A percentile compares a stretch with the other conserved stretches of the same genome.
Evolutionary conservation across 805 yeast species (phyloP).

Genomic region (Yueomyces sp.): DNA sequence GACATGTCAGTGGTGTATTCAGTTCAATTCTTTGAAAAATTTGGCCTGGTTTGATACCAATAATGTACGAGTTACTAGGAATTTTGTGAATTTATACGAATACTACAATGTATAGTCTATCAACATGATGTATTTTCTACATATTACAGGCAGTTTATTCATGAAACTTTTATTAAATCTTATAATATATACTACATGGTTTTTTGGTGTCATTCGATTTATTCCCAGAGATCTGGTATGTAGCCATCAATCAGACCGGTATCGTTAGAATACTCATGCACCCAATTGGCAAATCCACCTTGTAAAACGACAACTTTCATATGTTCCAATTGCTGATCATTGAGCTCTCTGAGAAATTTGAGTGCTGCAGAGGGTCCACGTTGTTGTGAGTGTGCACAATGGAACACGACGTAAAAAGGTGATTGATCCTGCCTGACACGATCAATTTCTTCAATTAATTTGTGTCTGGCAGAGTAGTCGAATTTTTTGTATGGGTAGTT

Average conservation of each 20-base stretch:
- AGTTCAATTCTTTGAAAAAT: too few species aligned
- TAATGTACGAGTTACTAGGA: too few species aligned
- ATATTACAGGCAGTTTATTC: too few species aligned
- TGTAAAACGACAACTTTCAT: slow-evolving; percentile 54
- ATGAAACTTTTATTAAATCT: too few species aligned
- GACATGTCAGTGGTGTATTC: too few species aligned
- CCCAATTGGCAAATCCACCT: slow-evolving; percentile 89
- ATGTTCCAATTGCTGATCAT: slow-evolving; percentile 16
- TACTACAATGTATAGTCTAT: too few species aligned
- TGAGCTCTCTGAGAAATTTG: slow-evolving; percentile 31
- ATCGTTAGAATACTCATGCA: slow-evolving; percentile 57
- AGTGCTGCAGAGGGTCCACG: slow-evolving; percentile 83
- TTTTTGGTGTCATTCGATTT: not conserved
- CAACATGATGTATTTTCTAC: too few species aligned
- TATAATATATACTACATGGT: too few species aligned
- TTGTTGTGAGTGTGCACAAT: slow-evolving; percentile 83
- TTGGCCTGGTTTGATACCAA: too few species aligned
- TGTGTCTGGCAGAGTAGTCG: slow-evolving; percentile 52
- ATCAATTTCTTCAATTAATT: slow-evolving; percentile 28
- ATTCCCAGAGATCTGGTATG: slow-evolving; percentile 30
- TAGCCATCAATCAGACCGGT: slow-evolving; percentile 46
- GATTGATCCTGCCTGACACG: slow-evolving; percentile 10
- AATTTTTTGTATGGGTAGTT: slow-evolving; percentile 16
- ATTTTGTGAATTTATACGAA: too few species aligned
- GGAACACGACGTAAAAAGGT: slow-evolving; percentile 42